Conservation (phyloP, 805 yeast genomes). For the Myxozyma neotropica region DNA sequence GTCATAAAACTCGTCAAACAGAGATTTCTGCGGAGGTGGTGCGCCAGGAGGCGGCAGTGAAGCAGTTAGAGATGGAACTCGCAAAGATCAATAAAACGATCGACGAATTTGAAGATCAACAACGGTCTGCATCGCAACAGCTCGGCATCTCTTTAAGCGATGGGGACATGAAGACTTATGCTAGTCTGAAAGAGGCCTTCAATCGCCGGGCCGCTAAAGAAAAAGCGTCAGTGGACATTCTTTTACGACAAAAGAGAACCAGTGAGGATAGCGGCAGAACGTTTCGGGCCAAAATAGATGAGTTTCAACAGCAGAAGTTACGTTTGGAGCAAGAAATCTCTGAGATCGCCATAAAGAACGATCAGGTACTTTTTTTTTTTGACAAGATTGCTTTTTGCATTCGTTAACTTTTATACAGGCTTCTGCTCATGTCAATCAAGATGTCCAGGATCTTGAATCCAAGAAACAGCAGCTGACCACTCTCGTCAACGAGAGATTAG, state of each 20-base stretch:
- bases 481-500: constrained; percentile 30
- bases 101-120: constrained; percentile 45
- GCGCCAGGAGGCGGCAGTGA: constrained; percentile 52
- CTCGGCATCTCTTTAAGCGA: constrained; percentile 48
- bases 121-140: constrained; percentile 41
- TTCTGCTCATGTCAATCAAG: constrained; percentile 35
- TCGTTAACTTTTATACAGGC: constrained; percentile 1
- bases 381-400: background rate
- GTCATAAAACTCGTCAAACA: constrained; percentile 49
- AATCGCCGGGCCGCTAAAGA: constrained; percentile 35
- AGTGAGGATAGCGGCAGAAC: constrained; percentile 34
- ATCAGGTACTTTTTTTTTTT: constrained; percentile 39
- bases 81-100: constrained; percentile 49
- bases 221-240: constrained; percentile 34
- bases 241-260: constrained; percentile 36
- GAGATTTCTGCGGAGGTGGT: constrained; percentile 56
- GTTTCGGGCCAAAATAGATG: constrained; percentile 30
- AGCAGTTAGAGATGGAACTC: constrained; percentile 52
- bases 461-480: constrained; percentile 34
- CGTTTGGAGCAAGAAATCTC: constrained; percentile 43
- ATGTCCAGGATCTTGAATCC: constrained; percentile 33
- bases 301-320: constrained; percentile 20
- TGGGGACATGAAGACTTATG: constrained; percentile 61
- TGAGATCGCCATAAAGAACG: constrained; percentile 44
- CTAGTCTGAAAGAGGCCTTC: constrained; percentile 57